Evolutionary conservation across 164 flowering plant genomes (phyloP).

Genomic region (Platanus orientalis): DNA sequence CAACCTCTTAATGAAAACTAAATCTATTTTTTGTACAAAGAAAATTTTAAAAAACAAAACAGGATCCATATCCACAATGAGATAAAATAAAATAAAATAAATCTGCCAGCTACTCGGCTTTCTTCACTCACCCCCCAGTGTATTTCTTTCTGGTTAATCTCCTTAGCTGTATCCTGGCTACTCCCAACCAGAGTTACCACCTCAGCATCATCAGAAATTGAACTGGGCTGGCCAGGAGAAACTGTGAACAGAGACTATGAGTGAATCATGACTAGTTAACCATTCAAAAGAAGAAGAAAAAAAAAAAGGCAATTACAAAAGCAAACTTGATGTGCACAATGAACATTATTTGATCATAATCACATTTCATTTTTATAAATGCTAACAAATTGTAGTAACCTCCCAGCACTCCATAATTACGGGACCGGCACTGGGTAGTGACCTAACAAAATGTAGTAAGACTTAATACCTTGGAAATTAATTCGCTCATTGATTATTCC

Average conservation of each 20-base stretch:
- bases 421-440: too few relatives aligned
- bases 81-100: neutral
- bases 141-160: slow-evolving; percentile 85
- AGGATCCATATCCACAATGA: slow-evolving; percentile 1
- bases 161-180: slow-evolving; percentile 70
- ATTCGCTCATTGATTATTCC: slow-evolving; percentile 93
- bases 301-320: neutral
- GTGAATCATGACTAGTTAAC: neutral
- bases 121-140: slow-evolving; percentile 88
- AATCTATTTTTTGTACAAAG: too few relatives aligned
- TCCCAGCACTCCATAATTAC: too few relatives aligned
- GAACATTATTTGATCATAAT: neutral
- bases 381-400: neutral
- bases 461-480: slow-evolving; percentile 64
- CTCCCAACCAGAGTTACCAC: slow-evolving; percentile 61
- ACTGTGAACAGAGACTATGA: slow-evolving; percentile 44
- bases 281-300: neutral
- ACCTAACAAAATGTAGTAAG: neutral
- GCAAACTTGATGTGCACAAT: neutral
- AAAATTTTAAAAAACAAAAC: neutral
- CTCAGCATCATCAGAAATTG: slow-evolving; percentile 86
- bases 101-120: neutral
- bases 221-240: slow-evolving; percentile 81
- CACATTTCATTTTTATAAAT: neutral
- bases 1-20: too few relatives aligned